Evolutionary conservation across 2,329 filamentous ascomycete genomes (phyloP).

Genomic region (Helotiales sp.): DNA sequence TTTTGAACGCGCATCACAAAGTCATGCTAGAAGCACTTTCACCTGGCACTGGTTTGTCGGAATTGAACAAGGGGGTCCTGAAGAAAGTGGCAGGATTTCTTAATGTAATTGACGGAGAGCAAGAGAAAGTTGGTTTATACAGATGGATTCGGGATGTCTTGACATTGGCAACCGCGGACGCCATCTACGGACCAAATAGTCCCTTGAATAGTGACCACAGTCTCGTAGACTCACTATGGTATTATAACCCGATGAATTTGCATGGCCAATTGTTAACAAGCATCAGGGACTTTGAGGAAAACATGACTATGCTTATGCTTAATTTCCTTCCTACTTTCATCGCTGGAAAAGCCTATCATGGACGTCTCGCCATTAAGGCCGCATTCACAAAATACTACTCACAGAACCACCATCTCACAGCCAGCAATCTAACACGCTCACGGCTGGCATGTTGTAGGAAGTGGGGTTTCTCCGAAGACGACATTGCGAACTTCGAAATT

Average conservation of each 20-base stretch:
- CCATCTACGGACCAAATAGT: conserved; percentile 48
- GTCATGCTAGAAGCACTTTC: conserved; percentile 39
- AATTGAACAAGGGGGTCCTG: conserved; percentile 40
- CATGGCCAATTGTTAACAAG: conserved; percentile 2
- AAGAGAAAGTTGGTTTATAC: conserved; percentile 39
- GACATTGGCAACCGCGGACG: conserved; percentile 40
- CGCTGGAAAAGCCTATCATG: conserved; percentile 35
- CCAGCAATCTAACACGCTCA: conserved; percentile 29
- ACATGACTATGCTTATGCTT: conserved; percentile 34
- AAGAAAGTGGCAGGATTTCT: conserved; percentile 37
- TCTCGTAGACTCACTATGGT: conserved; percentile 43
- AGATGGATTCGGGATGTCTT: conserved; percentile 42
- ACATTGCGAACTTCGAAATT: conserved; percentile 38
- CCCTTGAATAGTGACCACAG: conserved; percentile 39
- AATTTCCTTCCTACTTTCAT: conserved; percentile 36
- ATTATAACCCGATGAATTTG: conserved; percentile 3
- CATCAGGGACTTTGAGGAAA: conserved; percentile 34
- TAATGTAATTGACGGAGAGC: conserved; percentile 30
- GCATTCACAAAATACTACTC: conserved; percentile 35
- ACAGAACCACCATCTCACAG: conserved; percentile 31
- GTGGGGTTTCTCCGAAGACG: conserved; percentile 31
- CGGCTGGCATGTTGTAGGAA: conserved; percentile 35
- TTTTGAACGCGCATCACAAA: conserved; percentile 36
- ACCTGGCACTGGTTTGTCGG: conserved; percentile 38
- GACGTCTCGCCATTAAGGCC: conserved; percentile 40